phyloP scores from a whole-genome alignment of 2,329 filamentous ascomycete species.

The Scleromitrula shiraiana region DNA sequence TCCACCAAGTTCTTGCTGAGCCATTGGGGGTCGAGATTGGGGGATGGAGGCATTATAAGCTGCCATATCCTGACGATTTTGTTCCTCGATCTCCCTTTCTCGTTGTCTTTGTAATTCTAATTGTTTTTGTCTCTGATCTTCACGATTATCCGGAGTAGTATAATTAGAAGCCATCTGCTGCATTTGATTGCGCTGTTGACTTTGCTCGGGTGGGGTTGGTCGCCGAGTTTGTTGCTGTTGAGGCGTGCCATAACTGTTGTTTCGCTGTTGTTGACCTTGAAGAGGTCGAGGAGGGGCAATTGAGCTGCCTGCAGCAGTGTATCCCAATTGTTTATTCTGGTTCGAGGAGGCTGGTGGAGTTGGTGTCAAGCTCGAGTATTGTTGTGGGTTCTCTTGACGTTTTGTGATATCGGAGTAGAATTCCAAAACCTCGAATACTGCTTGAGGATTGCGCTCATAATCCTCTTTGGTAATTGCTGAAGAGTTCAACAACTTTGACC shows the following conservation, averaged over 20 bases:
- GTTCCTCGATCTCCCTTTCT: conserved; percentile 52
- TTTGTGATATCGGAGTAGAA: conserved; percentile 82
- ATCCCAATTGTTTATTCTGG: conserved; percentile 57
- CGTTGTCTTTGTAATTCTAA: conserved; percentile 48
- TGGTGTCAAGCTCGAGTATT: conserved; percentile 60
- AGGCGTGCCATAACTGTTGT: conserved; percentile 34
- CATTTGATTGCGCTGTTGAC: conserved; percentile 42
- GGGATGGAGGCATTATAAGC: conserved; percentile 86
- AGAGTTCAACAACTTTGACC: conserved; percentile 92
- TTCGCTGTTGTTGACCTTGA: conserved; percentile 38
- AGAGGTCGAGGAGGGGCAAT: conserved; percentile 64
- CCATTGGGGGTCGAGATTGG: conserved; percentile 69
- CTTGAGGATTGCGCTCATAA: conserved; percentile 93
- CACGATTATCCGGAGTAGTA: conserved; percentile 37
- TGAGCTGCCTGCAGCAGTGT: conserved; percentile 40
- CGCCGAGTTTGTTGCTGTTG: conserved; percentile 30
- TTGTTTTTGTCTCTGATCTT: conserved; percentile 56
- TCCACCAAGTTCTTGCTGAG: conserved; percentile 83
- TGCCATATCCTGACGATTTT: conserved; percentile 67
- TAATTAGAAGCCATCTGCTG: conserved; percentile 50
- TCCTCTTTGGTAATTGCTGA: conserved; percentile 98
- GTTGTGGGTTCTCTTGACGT: conserved; percentile 60
- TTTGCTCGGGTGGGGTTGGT: conserved; percentile 36
- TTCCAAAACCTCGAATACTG: conserved; percentile 70
- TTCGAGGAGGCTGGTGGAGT: conserved; percentile 48